Evolutionary conservation across 139 green algal species (phyloP).

Genomic region (Volvox reticuliferus): DNA sequence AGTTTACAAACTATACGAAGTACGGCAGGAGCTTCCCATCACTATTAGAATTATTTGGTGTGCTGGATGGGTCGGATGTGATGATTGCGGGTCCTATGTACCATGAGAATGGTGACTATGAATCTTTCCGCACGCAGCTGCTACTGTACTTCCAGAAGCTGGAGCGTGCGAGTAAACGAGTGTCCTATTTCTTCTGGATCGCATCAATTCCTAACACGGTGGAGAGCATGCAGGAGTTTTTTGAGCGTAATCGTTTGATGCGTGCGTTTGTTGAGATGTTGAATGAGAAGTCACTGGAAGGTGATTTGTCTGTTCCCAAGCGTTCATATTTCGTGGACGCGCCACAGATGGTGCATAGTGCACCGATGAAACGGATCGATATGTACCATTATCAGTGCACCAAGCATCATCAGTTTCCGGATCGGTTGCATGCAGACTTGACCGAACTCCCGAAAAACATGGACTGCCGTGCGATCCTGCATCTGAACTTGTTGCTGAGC

Average conservation of each 20-base stretch:
- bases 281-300: neutral
- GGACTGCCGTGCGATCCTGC: neutral
- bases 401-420: neutral
- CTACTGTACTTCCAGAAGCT: neutral
- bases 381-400: neutral
- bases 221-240: neutral
- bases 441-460: neutral
- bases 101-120: neutral
- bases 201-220: neutral
- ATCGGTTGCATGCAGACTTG: neutral
- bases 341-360: neutral
- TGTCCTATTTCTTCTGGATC: conserved; percentile 13
- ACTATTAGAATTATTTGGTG: neutral
- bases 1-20: neutral
- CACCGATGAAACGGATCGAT: neutral
- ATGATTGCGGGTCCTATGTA: conserved; percentile 25
- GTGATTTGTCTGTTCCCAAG: neutral
- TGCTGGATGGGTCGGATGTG: neutral
- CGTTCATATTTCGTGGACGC: neutral
- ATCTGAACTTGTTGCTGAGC: neutral
- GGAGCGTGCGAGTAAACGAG: neutral
- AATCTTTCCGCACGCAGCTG: neutral
- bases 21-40: neutral
- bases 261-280: neutral
- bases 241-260: neutral